A percentile compares a stretch with the other conserved stretches of the same genome.
These are phyloP conservation scores for Lichtheimia ramosa DNA, from an alignment of 371 early-diverging fungal genomes.

Conservation along the genomic window DNA sequence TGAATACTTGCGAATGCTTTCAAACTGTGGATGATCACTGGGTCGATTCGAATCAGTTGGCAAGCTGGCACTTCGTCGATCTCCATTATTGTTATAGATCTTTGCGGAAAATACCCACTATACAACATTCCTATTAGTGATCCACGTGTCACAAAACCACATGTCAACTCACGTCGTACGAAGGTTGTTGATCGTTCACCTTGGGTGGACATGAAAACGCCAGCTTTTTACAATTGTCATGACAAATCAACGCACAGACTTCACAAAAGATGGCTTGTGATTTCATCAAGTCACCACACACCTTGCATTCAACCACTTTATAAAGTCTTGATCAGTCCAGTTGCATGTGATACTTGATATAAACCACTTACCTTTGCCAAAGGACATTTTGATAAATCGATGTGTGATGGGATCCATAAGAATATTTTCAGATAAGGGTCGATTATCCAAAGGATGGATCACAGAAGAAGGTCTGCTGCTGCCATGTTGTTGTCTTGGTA, in stretches of 20 bases:
- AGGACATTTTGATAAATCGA: slow-evolving; percentile 34
- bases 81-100: slow-evolving; percentile 12
- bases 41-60: neutral
- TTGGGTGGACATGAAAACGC: slow-evolving; percentile 50
- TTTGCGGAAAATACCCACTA: slow-evolving; percentile 33
- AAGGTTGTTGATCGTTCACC: slow-evolving; percentile 46
- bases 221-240: slow-evolving; percentile 34
- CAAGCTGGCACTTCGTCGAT: neutral
- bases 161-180: slow-evolving; percentile 33
- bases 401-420: slow-evolving; percentile 28
- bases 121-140: neutral
- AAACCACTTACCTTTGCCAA: slow-evolving; percentile 33
- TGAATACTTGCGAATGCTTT: slow-evolving; percentile 33
- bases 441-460: no score
- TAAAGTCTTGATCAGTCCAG: neutral
- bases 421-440: neutral
- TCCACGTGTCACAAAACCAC: no score
- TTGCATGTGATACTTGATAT: neutral
- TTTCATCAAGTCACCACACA: slow-evolving; percentile 37
- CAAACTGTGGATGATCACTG: slow-evolving; percentile 32
- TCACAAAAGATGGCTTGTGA: slow-evolving; percentile 34
- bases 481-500: no score
- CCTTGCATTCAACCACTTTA: slow-evolving; percentile 39
- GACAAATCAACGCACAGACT: slow-evolving; percentile 47
- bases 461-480: no score